These are phyloP conservation scores for Penicillium janthinellum DNA, from an alignment of 2,329 filamentous ascomycete genomes.

Conservation along the genomic window DNA sequence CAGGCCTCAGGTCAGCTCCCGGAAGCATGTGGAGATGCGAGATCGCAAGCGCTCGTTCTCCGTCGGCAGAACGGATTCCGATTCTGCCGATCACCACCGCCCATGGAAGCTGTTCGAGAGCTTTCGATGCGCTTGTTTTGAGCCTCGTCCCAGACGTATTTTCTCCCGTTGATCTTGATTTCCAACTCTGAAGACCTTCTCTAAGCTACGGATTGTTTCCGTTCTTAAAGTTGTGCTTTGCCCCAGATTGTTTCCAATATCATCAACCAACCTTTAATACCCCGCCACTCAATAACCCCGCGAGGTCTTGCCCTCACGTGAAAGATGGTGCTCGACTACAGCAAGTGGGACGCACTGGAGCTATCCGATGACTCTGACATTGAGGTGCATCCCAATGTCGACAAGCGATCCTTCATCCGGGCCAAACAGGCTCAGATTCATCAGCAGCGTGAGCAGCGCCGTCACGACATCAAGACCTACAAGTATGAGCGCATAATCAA, in stretches of 20 bases:
- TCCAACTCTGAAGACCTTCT: neutral
- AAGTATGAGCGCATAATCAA: slow-evolving; percentile 92
- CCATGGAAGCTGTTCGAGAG: slow-evolving; percentile 38
- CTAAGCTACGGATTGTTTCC: neutral
- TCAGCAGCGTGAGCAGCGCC: slow-evolving; percentile 80
- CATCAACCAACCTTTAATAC: slow-evolving; percentile 22
- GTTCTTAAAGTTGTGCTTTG: neutral
- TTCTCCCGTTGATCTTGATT: neutral
- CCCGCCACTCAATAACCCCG: slow-evolving; percentile 12
- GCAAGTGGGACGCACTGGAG: slow-evolving; percentile 78
- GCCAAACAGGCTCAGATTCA: slow-evolving; percentile 98
- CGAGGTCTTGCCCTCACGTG: slow-evolving; percentile 4
- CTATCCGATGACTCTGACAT: slow-evolving; percentile 97
- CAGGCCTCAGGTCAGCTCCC: slow-evolving; percentile 11
- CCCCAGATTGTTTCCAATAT: neutral
- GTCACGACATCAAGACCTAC: slow-evolving; percentile 83
- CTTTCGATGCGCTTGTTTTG: slow-evolving; percentile 30
- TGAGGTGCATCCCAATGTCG: slow-evolving; percentile 97
- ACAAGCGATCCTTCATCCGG: slow-evolving; percentile 97
- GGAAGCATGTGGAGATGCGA: slow-evolving; percentile 21
- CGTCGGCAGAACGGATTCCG: slow-evolving; percentile 18
- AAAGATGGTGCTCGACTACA: slow-evolving; percentile 64
- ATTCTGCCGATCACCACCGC: slow-evolving; percentile 34
- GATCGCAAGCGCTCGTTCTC: slow-evolving; percentile 15
- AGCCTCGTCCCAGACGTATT: neutral